Percentiles rank a stretch among this genome's conserved stretches.
Conservation (phyloP, 768 basidiomycete genomes). For the Cystofilobasidium ferigula region DNA sequence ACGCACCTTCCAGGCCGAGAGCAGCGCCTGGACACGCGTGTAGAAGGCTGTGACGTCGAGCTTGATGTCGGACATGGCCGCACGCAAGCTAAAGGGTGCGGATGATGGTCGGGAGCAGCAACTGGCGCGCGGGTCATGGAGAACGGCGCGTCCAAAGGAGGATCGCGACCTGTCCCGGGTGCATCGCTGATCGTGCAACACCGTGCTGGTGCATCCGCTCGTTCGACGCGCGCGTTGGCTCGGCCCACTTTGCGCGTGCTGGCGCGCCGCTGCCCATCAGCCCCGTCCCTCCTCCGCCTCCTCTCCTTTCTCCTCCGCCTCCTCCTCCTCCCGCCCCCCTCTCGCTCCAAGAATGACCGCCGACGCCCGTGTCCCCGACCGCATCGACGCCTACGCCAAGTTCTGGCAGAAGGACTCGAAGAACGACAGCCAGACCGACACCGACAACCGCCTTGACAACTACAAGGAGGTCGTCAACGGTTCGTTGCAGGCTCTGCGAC, state of each 20-base stretch:
- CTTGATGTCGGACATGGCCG: slow-evolving; percentile 36
- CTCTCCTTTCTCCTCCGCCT: not conserved
- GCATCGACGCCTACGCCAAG: slow-evolving; percentile 51
- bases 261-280: slow-evolving; percentile 36
- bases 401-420: slow-evolving; percentile 80
- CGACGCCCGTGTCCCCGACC: slow-evolving; percentile 25
- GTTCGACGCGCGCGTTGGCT: slow-evolving; percentile 24
- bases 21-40: slow-evolving; percentile 33
- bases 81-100: too few species aligned
- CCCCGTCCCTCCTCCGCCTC: not conserved
- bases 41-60: slow-evolving; percentile 35
- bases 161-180: too few species aligned
- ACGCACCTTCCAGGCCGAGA: slow-evolving; percentile 36
- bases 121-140: too few species aligned
- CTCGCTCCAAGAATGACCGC: slow-evolving; percentile 20
- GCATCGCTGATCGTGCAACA: too few species aligned
- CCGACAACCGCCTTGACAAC: slow-evolving; percentile 59
- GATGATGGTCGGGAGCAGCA: too few species aligned
- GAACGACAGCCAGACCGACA: slow-evolving; percentile 57
- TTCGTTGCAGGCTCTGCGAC: slow-evolving; percentile 38
- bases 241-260: slow-evolving; percentile 72
- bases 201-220: too few species aligned
- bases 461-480: slow-evolving; percentile 94
- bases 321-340: too few species aligned
- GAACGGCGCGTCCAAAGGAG: too few species aligned